Evolutionary conservation across 495 filamentous ascomycete genomes (phyloP).

Genomic region (Penicillium maclennaniae): DNA sequence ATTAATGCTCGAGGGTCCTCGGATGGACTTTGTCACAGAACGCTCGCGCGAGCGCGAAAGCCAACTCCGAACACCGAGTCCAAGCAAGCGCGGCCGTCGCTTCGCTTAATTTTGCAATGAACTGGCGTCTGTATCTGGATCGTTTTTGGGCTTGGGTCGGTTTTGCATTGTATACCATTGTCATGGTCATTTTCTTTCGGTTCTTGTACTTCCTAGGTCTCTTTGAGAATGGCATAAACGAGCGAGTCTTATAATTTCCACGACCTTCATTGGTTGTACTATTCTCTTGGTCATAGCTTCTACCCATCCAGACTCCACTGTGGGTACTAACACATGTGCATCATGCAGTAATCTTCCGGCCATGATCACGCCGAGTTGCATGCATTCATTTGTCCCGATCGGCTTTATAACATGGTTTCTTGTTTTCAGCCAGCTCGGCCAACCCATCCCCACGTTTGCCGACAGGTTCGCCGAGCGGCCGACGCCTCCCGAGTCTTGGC

Average conservation of each 20-base stretch:
- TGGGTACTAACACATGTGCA: no score
- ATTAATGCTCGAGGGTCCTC: constrained; percentile 36
- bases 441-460: no score
- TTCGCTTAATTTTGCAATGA: constrained; percentile 15
- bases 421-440: no score
- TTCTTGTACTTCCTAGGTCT: constrained; percentile 8
- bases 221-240: neutral
- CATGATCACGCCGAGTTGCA: no score
- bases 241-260: neutral
- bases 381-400: no score
- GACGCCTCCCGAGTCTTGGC: constrained; percentile 3
- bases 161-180: constrained; percentile 5
- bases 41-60: constrained; percentile 35
- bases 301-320: no score
- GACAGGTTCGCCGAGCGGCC: constrained; percentile 6
- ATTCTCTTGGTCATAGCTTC: neutral
- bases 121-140: constrained; percentile 17
- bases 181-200: neutral
- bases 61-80: constrained; percentile 39
- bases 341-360: no score
- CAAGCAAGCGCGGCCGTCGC: constrained; percentile 32
- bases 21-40: constrained; percentile 32
- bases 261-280: neutral
- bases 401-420: no score
- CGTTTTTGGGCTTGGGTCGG: neutral